Evolutionary conservation across 1,284 basidiomycete species (phyloP).

Genomic region (Puccinia coronata): DNA sequence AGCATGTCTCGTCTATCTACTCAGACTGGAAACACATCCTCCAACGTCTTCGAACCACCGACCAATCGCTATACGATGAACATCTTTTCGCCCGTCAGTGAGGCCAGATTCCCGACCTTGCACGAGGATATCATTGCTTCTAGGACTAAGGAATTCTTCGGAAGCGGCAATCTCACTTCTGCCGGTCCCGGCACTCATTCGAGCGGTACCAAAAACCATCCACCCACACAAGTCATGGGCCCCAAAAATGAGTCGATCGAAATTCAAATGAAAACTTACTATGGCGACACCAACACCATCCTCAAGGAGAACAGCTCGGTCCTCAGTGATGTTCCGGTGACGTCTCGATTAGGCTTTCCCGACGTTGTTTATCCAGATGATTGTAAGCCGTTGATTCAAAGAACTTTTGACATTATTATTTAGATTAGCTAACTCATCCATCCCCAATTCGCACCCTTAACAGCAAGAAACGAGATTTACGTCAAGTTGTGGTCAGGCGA

Average conservation of each 20-base stretch:
- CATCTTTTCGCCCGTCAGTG: slow-evolving; percentile 78
- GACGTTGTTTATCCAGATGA: slow-evolving; percentile 94
- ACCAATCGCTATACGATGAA: slow-evolving; percentile 75
- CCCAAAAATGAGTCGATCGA: slow-evolving; percentile 58
- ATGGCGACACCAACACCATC: slow-evolving; percentile 74
- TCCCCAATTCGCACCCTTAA: neutral
- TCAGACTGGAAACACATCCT: neutral
- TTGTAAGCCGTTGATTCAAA: slow-evolving; percentile 70
- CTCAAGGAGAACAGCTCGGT: slow-evolving; percentile 81
- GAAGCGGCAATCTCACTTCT: slow-evolving; percentile 56
- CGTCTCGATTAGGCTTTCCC: slow-evolving; percentile 88
- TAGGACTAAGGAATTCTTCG: slow-evolving; percentile 77
- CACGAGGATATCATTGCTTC: slow-evolving; percentile 90
- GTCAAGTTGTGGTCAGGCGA: slow-evolving; percentile 51
- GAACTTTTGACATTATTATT: neutral
- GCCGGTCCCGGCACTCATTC: slow-evolving; percentile 13
- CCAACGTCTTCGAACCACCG: slow-evolving; percentile 34
- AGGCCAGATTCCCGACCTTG: slow-evolving; percentile 83
- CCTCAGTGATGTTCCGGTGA: slow-evolving; percentile 78
- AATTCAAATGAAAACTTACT: slow-evolving; percentile 62
- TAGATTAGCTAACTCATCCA: neutral
- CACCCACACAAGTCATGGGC: slow-evolving; percentile 65
- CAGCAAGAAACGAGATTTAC: slow-evolving; percentile 49
- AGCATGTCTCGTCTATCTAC: slow-evolving; percentile 65
- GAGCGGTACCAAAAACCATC: neutral